Percentiles rank a stretch among this genome's conserved stretches.
phyloP scores from a whole-genome alignment of 2,329 filamentous ascomycete species.

The Sporothrix pallida region DNA sequence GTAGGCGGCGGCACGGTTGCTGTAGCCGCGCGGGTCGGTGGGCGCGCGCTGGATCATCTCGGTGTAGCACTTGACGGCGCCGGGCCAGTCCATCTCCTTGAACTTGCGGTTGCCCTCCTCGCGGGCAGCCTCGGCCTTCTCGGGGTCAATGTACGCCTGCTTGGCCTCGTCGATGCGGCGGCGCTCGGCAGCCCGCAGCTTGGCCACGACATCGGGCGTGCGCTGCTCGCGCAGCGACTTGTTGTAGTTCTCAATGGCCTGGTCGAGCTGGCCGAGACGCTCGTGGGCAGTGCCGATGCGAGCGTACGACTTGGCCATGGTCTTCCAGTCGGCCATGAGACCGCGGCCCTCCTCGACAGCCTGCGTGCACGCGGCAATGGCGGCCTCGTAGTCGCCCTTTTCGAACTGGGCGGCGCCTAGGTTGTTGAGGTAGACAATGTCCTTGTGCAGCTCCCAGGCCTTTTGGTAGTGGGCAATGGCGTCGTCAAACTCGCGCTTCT shows the following conservation, averaged over 20 bases:
- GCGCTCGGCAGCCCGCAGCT: conserved; percentile 90
- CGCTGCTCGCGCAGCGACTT: conserved; percentile 95
- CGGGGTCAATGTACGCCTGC: conserved; percentile 84
- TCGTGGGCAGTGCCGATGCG: conserved; percentile 95
- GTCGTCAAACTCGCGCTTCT: conserved; percentile 95
- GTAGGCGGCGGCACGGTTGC: conserved; percentile 94
- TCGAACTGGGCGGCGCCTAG: conserved; percentile 92
- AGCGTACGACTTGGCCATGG: conserved; percentile 96
- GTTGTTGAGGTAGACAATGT: conserved; percentile 98
- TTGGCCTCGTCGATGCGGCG: conserved; percentile 77
- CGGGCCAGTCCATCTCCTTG: conserved; percentile 95
- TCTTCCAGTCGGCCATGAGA: conserved; percentile 95
- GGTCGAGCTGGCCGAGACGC: conserved; percentile 78
- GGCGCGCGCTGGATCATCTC: conserved; percentile 98
- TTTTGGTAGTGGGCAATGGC: conserved; percentile 94
- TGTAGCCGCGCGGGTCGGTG: conserved; percentile 91
- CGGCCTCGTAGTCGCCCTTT: conserved; percentile 89
- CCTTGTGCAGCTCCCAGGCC: conserved; percentile 93
- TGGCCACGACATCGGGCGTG: conserved; percentile 89
- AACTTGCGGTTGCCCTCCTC: conserved; percentile 96
- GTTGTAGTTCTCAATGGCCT: conserved; percentile 88
- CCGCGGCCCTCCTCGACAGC: conserved; percentile 89
- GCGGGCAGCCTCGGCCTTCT: conserved; percentile 92
- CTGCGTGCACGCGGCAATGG: conserved; percentile 84
- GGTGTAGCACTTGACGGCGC: conserved; percentile 87